These are phyloP conservation scores for Eremochloa ophiuroides DNA, from an alignment of 176 grass and related monocot species.

Conservation along the genomic window DNA sequence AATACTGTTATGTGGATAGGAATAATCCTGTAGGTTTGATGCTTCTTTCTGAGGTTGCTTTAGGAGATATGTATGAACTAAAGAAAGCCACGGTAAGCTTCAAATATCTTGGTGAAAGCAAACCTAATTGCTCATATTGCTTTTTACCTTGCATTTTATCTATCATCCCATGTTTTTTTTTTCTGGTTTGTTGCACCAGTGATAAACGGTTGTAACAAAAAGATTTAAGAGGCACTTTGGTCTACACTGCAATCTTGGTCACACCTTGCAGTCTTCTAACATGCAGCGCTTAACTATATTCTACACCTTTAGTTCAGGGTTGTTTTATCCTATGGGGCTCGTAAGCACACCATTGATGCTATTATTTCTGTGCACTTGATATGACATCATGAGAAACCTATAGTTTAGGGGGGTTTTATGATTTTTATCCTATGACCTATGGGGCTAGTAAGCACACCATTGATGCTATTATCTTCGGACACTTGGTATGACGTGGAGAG, in stretches of 20 bases:
- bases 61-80: slow-evolving; percentile 83
- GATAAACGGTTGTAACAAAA: neutral
- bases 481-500: neutral
- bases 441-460: neutral
- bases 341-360: neutral
- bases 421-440: too few relatives aligned
- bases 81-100: slow-evolving; percentile 80
- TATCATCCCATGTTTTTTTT: neutral
- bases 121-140: neutral
- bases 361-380: neutral
- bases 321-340: neutral
- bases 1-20: slow-evolving; percentile 84
- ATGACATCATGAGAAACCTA: neutral
- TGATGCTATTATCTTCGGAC: neutral
- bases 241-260: neutral
- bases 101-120: slow-evolving; percentile 3
- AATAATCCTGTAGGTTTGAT: slow-evolving; percentile 84
- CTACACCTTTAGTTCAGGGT: neutral
- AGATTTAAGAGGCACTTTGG: neutral
- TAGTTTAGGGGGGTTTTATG: neutral
- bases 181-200: neutral
- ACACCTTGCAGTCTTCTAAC: neutral
- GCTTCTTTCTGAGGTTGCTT: slow-evolving; percentile 95
- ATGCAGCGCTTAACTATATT: neutral
- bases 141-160: neutral